These are phyloP conservation scores for Cladosporium sp. DNA, from an alignment of 2,329 filamentous ascomycete species.

Conservation along the genomic window DNA sequence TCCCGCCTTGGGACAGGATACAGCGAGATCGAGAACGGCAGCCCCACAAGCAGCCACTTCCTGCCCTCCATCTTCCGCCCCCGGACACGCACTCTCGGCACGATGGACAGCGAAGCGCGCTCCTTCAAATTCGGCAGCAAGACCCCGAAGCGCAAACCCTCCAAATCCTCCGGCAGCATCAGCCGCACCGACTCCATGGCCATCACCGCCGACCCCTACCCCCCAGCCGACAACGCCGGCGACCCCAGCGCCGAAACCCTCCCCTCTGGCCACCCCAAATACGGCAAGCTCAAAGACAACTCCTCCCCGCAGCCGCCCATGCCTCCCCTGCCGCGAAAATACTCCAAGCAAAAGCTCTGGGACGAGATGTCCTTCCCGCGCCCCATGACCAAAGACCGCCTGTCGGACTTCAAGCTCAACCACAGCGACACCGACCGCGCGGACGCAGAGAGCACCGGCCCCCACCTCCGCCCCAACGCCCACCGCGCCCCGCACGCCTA, in stretches of 20 bases:
- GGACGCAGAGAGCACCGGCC: slow-evolving; percentile 12
- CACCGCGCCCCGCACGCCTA: slow-evolving; percentile 21
- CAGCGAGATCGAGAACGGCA: slow-evolving; percentile 21
- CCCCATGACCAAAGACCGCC: slow-evolving; percentile 28
- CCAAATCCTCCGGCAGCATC: slow-evolving; percentile 5
- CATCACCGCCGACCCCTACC: slow-evolving; percentile 17
- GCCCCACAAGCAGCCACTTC: slow-evolving; percentile 29
- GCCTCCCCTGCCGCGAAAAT: slow-evolving; percentile 22
- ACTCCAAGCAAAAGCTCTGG: slow-evolving; percentile 28
- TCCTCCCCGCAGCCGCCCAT: slow-evolving; percentile 11
- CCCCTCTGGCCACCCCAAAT: slow-evolving; percentile 27
- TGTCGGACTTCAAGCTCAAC: slow-evolving; percentile 20
- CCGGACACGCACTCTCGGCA: slow-evolving; percentile 22
- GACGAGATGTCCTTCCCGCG: slow-evolving; percentile 27
- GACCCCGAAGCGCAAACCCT: neutral
- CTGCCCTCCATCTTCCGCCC: slow-evolving; percentile 31
- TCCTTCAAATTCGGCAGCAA: slow-evolving; percentile 17
- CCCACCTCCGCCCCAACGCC: slow-evolving; percentile 25
- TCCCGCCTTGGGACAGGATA: slow-evolving; percentile 27
- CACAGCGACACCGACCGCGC: neutral
- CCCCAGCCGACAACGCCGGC: slow-evolving; percentile 7
- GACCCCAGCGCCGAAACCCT: slow-evolving; percentile 17
- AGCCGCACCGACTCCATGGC: slow-evolving; percentile 22
- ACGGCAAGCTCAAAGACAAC: slow-evolving; percentile 23
- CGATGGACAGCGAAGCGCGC: slow-evolving; percentile 16